These are phyloP conservation scores for Candolleomyces eurysporus DNA, from an alignment of 768 basidiomycete species.

Conservation along the genomic window DNA sequence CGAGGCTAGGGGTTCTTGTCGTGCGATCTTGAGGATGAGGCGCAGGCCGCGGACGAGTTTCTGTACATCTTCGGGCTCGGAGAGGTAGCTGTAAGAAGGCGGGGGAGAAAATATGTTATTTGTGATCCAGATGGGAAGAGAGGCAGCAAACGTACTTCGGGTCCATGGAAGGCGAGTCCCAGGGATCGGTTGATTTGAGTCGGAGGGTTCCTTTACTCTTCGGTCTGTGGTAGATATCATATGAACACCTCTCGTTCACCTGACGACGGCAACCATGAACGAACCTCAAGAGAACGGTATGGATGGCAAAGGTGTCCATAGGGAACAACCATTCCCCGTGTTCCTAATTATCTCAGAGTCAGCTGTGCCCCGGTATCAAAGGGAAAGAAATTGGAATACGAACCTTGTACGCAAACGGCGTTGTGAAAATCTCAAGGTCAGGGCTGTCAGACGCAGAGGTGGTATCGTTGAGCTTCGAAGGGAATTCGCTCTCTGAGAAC, in stretches of 20 bases:
- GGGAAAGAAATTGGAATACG: background rate
- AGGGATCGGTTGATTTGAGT: constrained; percentile 36
- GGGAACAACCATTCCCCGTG: constrained; percentile 35
- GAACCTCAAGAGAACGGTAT: constrained; percentile 29
- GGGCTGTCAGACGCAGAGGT: constrained; percentile 39
- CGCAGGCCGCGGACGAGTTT: constrained; percentile 37
- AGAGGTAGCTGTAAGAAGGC: constrained; percentile 30
- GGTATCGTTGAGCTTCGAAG: constrained; percentile 30
- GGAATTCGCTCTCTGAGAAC: constrained; percentile 37
- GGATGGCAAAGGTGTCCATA: constrained; percentile 37
- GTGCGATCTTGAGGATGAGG: constrained; percentile 32
- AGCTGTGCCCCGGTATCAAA: background rate
- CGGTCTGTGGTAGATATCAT: constrained; percentile 20
- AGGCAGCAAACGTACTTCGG: constrained; percentile 29
- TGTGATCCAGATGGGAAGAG: background rate
- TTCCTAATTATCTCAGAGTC: constrained; percentile 19
- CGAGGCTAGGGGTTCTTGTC: constrained; percentile 31
- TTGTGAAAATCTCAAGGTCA: constrained; percentile 42
- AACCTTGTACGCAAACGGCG: constrained; percentile 39
- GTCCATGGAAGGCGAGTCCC: constrained; percentile 34
- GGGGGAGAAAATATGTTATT: background rate
- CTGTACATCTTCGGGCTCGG: constrained; percentile 34
- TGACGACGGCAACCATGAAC: no score
- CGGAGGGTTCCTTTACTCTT: constrained; percentile 35
- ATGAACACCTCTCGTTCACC: no score